phyloP scores from a whole-genome alignment of 441 rosid genomes.

The Jatropha podagrica region DNA sequence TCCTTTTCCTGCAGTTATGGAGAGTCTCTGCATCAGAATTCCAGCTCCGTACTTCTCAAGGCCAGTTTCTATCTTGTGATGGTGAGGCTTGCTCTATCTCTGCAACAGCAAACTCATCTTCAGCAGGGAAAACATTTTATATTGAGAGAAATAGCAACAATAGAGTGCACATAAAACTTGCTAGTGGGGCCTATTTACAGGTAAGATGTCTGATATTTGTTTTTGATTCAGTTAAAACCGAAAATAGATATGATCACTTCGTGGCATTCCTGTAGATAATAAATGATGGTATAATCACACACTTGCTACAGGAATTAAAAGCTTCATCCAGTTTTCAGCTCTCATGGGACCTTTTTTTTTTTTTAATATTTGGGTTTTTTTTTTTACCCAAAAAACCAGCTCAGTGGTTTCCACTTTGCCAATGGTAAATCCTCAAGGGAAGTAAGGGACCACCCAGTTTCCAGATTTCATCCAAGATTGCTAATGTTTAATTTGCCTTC shows the following conservation, averaged over 20 bases:
- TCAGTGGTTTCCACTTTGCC: background rate
- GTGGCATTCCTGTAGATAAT: background rate
- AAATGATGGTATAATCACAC: background rate
- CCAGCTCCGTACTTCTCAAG: conserved; percentile 51
- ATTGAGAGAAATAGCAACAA: conserved; percentile 49
- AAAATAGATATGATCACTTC: background rate
- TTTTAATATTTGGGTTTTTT: too few species aligned
- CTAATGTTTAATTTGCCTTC: conserved; percentile 14
- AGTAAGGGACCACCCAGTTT: background rate
- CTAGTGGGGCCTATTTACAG: conserved; percentile 60
- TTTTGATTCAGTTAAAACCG: background rate
- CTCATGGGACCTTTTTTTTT: background rate
- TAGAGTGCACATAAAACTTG: conserved; percentile 52
- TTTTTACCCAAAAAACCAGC: background rate
- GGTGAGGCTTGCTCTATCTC: conserved; percentile 50
- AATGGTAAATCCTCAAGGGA: background rate
- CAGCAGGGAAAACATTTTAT: conserved; percentile 44
- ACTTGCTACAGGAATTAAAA: background rate
- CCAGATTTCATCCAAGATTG: background rate
- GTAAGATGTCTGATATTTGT: conserved; percentile 30
- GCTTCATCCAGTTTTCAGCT: background rate
- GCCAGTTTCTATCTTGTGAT: conserved; percentile 66
- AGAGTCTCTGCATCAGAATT: conserved; percentile 58
- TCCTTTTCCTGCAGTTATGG: conserved; percentile 54
- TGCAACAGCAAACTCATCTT: conserved; percentile 52